phyloP scores from a whole-genome alignment of 2,329 filamentous ascomycete species.

The Diplocarpon rosae region DNA sequence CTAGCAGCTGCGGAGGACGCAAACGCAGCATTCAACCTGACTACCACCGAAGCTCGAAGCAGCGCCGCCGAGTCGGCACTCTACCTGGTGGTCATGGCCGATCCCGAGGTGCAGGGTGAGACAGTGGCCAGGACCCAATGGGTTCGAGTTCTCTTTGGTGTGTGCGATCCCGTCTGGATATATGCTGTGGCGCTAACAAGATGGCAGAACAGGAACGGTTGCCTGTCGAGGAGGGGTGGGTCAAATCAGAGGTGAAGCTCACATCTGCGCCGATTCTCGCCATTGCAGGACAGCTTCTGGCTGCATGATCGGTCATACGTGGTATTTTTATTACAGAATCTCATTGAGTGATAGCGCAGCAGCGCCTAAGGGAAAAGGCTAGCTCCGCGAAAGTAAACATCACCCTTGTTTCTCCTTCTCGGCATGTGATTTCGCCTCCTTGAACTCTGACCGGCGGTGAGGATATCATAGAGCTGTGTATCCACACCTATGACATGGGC shows the following conservation, averaged over 20 bases:
- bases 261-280: conserved; percentile 1
- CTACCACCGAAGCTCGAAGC: neutral
- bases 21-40: conserved; percentile 11
- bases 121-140: conserved; percentile 2
- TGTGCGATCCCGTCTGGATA: neutral
- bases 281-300: neutral
- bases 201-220: conserved; percentile 1
- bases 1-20: neutral
- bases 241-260: neutral
- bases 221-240: conserved; percentile 6
- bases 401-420: no score
- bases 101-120: neutral
- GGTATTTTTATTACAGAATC: neutral
- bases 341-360: no score
- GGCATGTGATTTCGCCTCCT: no score
- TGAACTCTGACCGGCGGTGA: no score
- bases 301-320: neutral
- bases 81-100: conserved; percentile 5
- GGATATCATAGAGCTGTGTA: no score
- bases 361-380: no score
- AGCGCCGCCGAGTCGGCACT: conserved; percentile 8
- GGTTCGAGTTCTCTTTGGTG: conserved; percentile 3
- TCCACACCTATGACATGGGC: no score
- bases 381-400: no score
- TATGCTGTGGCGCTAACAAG: neutral